Evolutionary conservation across 179 eudicot species (phyloP).

Genomic region (Beta lomatogona): DNA sequence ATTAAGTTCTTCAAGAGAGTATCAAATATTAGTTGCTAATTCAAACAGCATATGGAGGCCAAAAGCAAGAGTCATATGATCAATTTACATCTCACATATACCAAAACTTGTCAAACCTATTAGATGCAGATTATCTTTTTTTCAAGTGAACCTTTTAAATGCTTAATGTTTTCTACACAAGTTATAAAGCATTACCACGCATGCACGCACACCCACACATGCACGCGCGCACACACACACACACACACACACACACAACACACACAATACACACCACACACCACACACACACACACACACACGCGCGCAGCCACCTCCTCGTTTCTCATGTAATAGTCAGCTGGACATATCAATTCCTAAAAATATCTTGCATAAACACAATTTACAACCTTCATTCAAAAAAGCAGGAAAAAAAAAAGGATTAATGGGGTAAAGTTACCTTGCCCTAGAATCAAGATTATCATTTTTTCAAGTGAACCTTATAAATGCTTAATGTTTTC

Average conservation of each 20-base stretch:
- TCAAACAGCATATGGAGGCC: not conserved
- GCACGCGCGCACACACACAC: too few species aligned
- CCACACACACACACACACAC: too few species aligned
- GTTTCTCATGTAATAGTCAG: not conserved
- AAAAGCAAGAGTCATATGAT: not conserved
- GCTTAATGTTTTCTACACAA: too few species aligned
- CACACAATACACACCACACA: too few species aligned
- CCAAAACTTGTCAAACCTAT: not conserved
- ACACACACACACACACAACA: too few species aligned
- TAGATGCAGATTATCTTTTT: not conserved
- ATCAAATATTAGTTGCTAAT: not conserved
- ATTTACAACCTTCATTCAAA: not conserved
- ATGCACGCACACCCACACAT: too few species aligned
- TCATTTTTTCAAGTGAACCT: too few species aligned
- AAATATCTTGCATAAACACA: too few species aligned
- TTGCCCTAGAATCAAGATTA: slow-evolving; percentile 85
- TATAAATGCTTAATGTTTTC: too few species aligned
- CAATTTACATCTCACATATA: not conserved
- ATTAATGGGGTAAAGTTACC: slow-evolving; percentile 46
- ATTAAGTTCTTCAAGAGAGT: not conserved
- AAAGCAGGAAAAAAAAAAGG: not conserved
- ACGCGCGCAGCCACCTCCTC: not conserved
- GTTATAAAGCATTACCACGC: not conserved
- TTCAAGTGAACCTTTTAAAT: too few species aligned
- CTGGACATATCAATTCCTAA: too few species aligned